Evolutionary conservation across 495 filamentous ascomycete species (phyloP).

Genomic region (Daldinia concentrica): DNA sequence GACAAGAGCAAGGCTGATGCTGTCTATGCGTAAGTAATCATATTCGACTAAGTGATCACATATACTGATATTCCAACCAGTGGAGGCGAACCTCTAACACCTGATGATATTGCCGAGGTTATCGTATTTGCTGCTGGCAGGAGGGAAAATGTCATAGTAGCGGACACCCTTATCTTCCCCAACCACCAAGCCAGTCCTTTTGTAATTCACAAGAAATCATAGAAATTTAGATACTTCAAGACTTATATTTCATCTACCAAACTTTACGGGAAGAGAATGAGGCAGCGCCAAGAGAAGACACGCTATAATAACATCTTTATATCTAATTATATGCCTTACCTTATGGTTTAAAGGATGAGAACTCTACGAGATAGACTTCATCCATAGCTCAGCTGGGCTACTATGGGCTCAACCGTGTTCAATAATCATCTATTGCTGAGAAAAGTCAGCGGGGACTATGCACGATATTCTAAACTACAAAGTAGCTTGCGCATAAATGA

Average conservation of each 20-base stretch:
- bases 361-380: not conserved
- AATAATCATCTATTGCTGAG: not conserved
- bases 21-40: slow-evolving; percentile 80
- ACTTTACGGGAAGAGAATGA: not conserved
- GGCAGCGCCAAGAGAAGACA: not conserved
- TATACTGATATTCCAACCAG: slow-evolving; percentile 55
- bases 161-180: slow-evolving; percentile 90
- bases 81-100: slow-evolving; percentile 88
- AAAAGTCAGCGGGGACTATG: slow-evolving; percentile 17
- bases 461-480: not conserved
- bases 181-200: slow-evolving; percentile 68
- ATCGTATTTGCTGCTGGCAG: slow-evolving; percentile 90
- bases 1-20: slow-evolving; percentile 95
- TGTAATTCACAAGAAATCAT: slow-evolving; percentile 49
- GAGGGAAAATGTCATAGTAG: slow-evolving; percentile 93
- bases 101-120: slow-evolving; percentile 94
- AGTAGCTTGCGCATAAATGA: not conserved
- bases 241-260: slow-evolving; percentile 21
- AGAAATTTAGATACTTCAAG: not conserved
- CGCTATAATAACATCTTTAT: not conserved
- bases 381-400: not conserved
- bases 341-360: not conserved
- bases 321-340: slow-evolving; percentile 5
- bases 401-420: not conserved
- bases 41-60: not conserved